Evolutionary conservation across 192 early-diverging fungal genomes (phyloP), one percentile per base, ranked within the genome.

Genomic region (Entomortierella lignicola): DNA sequence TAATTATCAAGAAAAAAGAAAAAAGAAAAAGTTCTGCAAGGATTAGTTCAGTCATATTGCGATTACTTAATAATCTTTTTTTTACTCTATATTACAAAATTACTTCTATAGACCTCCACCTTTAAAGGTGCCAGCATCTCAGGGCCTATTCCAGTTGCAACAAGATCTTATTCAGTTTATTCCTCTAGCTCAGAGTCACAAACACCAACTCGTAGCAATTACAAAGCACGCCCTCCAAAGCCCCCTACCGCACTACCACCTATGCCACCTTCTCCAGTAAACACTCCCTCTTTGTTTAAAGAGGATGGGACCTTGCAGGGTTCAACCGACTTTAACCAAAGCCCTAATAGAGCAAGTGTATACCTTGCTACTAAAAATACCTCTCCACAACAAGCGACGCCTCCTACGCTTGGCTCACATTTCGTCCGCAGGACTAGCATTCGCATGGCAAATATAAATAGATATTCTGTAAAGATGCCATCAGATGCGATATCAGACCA

Each of bases 401-500:
- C 75, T 6, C 39, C 65, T n/a, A 66, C 69, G 2, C 32, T 79
- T 8, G 75, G 70, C 10, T 79, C 75, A 6, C 67, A 67, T 0
- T 79, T 79, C 27, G 70, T 62, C 0, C 66, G 75, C 8, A 66
- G 68, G 51, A 79, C 75, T 2, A 79, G 66, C 37, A 79, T 79
- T 26, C 66, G 75, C 11, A 79, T 79, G 67, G 75, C 42, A 8
- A 64, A 60, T 11, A 51, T 67, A 12, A 70, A 79, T 23, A 37
- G 75, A 23, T 79, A 79, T 29, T 79, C 75, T 15, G 42, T 79
- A 55, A 57, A 54, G 43, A 79, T 79, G 75, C 75, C 75, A 0
- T 43, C 67, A 11, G 75, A 70, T 25, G 62, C 65, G 2, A 18
- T 70, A 0, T 23, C 54, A 20, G 54, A 60, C 18, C 42, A 56